These are phyloP conservation scores for Arthrinium puccinioides DNA, from an alignment of 2,329 filamentous ascomycete genomes.

Conservation along the genomic window DNA sequence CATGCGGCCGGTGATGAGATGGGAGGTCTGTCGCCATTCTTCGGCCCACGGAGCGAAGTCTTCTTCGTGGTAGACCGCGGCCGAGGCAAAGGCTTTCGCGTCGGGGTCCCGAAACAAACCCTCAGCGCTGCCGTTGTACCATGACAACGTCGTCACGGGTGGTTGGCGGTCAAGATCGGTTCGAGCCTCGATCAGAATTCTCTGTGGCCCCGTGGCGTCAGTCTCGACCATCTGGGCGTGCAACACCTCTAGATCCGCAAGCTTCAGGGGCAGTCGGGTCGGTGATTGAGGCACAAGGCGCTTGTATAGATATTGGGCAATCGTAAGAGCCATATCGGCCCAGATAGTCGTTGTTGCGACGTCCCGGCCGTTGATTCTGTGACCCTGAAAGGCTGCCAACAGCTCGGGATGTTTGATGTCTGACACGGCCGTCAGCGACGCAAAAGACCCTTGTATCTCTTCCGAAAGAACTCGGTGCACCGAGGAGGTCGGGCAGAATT, in stretches of 20 bases:
- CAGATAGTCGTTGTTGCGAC: conserved; percentile 41
- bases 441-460: too few relatives aligned
- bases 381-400: too few relatives aligned
- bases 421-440: too few relatives aligned
- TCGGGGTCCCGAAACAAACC: conserved; percentile 15
- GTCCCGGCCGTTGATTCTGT: conserved; percentile 32
- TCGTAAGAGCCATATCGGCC: conserved; percentile 57
- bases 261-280: conserved; percentile 27
- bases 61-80: neutral
- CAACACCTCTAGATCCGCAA: conserved; percentile 28
- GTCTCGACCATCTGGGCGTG: conserved; percentile 24
- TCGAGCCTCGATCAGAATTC: conserved; percentile 24
- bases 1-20: conserved; percentile 56
- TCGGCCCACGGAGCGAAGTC: conserved; percentile 43
- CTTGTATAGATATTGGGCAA: conserved; percentile 52
- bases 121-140: conserved; percentile 26
- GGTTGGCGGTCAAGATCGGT: too few relatives aligned
- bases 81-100: neutral
- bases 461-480: conserved; percentile 29
- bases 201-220: conserved; percentile 17
- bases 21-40: conserved; percentile 57
- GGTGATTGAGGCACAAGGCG: conserved; percentile 39
- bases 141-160: conserved; percentile 36
- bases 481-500: conserved; percentile 26
- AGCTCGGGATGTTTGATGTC: too few relatives aligned